Base-by-base conservation (phyloP, 805 yeast species). In the Lipomyces japonicus region DNA sequence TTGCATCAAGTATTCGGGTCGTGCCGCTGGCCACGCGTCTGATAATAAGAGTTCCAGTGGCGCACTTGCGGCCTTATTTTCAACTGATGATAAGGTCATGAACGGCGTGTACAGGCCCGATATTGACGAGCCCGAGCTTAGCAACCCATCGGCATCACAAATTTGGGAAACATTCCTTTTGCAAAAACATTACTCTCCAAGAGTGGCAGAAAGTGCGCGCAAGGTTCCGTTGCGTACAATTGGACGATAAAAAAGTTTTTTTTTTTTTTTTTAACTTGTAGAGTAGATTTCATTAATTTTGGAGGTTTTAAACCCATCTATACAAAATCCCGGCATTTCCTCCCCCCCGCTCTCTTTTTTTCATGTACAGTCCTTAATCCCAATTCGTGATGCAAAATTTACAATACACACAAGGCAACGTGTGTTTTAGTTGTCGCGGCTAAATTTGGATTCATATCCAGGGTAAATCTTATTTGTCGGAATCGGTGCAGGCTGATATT, bases 81-180 rank as follows among this genome's bases (percentile, higher is more conserved):
- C 87, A 21, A 86, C 96, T 1, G 96, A 89, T 42, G 98, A 93
- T 64, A 76, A 93, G 58, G 78, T 93, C 36, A 80, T 81, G 35
- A 89, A 91, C 51, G 97, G 96, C 42, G 73, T 75, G 12, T 84
- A 84, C 63, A 78, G 80, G 24, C 73, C 82, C 58, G 88, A 81
- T 42, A 76, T 76, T 10, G 78, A 77, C 46, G 81, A 78, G 40
- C 79, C 86, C 9, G 86, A 84, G 58, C 79, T 91, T 64, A 73
- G 86, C 59, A 90, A 93, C 63, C 78, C 95, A 1, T 91, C 84
- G 38, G 93, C 91, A 16, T 95, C 97, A 1, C 84, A 89, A 0
- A 69, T 91, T 31, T 93, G 96, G 95, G 98, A 93, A 63, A 79
- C 81, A 45, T 82, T 82, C 4, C 68, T 91, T 36, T 71, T 93